phyloP scores from a whole-genome alignment of 163 green algal species.

The Coccomyxa subellipsoidea region DNA sequence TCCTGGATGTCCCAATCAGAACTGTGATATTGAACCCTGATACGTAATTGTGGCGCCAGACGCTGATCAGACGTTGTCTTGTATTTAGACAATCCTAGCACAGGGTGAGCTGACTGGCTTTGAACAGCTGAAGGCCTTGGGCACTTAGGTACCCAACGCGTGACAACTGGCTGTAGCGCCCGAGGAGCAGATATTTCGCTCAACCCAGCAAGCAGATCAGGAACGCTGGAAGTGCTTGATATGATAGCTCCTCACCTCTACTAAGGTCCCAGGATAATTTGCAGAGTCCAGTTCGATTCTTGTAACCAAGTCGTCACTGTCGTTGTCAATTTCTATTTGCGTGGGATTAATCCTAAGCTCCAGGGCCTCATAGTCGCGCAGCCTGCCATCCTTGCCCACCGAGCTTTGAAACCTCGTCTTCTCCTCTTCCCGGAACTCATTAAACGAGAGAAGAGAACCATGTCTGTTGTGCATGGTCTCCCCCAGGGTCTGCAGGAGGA shows the following conservation, averaged over 20 bases:
- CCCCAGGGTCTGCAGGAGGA: neutral
- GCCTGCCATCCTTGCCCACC: conserved; percentile 1
- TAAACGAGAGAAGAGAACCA: neutral
- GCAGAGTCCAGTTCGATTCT: conserved; percentile 73
- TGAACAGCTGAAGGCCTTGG: too few species aligned
- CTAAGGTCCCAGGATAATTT: conserved; percentile 90
- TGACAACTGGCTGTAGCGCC: too few species aligned
- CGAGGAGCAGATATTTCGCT: too few species aligned
- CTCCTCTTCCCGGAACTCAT: neutral
- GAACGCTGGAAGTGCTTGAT: neutral
- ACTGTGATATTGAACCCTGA: too few species aligned
- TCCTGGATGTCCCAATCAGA: conserved; percentile 23
- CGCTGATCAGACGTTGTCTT: too few species aligned
- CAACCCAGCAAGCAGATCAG: too few species aligned
- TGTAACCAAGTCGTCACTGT: conserved; percentile 14
- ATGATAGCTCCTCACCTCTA: conserved; percentile 65
- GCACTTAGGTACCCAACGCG: too few species aligned
- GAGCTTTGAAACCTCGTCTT: neutral
- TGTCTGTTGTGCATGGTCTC: neutral
- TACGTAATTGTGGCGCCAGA: too few species aligned
- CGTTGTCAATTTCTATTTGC: conserved; percentile 84
- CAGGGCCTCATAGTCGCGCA: conserved; percentile 82
- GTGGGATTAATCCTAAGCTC: conserved; percentile 80
- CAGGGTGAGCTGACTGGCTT: too few species aligned
- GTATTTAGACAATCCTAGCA: too few species aligned